Percentiles rank a stretch among this genome's conserved stretches.
phyloP scores from a whole-genome alignment of 2,329 filamentous ascomycete genomes.

The Mycogone perniciosa region DNA sequence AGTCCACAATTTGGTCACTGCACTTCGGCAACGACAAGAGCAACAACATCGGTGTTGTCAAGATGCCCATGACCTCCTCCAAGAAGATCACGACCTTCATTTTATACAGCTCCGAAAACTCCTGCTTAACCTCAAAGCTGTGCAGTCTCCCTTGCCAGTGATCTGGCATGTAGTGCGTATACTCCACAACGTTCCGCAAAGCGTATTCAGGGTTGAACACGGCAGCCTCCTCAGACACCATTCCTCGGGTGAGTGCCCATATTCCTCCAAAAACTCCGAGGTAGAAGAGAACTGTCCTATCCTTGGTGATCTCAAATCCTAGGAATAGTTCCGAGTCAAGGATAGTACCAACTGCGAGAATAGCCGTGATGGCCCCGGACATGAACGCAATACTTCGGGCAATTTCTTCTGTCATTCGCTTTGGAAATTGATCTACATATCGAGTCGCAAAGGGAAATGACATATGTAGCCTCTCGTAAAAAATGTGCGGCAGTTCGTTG shows the following conservation, averaged over 20 bases:
- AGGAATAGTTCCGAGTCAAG: conserved; percentile 87
- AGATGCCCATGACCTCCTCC: conserved; percentile 86
- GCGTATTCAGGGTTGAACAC: conserved; percentile 92
- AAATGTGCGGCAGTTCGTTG: conserved; percentile 91
- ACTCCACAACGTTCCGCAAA: conserved; percentile 81
- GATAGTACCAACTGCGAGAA: conserved; percentile 78
- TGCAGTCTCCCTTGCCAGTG: conserved; percentile 89
- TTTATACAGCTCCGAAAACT: conserved; percentile 88
- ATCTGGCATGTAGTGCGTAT: conserved; percentile 83
- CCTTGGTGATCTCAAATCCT: conserved; percentile 82
- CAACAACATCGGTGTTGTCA: conserved; percentile 84
- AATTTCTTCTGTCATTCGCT: conserved; percentile 82
- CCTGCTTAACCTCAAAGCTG: conserved; percentile 83
- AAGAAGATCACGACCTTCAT: conserved; percentile 87
- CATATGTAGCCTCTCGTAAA: conserved; percentile 84
- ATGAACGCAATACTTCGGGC: conserved; percentile 83
- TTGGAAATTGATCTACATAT: conserved; percentile 94
- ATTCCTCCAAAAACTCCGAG: conserved; percentile 74
- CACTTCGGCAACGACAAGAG: conserved; percentile 81
- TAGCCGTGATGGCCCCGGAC: conserved; percentile 76
- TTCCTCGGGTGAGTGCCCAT: conserved; percentile 76
- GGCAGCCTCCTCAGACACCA: conserved; percentile 78
- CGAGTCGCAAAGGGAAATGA: conserved; percentile 88
- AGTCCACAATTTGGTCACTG: conserved; percentile 90
- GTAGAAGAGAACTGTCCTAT: conserved; percentile 86